Base-by-base conservation (phyloP, 139 green algal species). In the Parachlorella kessleri region DNA sequence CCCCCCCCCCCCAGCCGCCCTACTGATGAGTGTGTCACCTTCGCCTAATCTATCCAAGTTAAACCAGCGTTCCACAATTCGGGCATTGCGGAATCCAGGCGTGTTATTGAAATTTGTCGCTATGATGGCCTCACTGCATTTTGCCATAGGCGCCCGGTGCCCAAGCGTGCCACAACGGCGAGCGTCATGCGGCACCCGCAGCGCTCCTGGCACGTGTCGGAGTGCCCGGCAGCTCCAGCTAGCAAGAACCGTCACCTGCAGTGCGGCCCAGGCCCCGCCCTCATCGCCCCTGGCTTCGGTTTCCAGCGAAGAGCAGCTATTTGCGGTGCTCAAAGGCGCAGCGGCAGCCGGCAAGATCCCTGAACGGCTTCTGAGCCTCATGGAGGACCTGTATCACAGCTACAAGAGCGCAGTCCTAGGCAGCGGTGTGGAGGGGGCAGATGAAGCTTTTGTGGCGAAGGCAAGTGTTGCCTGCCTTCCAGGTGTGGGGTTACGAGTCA, bases 331-430 rank as follows among this genome's bases (percentile, higher is more conserved):
- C 40, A 80, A 88, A 30, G 70, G 55, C 10, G 40, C 18, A 0
- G 48, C 21, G 48, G 48, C 48, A 59, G 48, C 48, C 21, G 48
- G 48, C 14, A 59, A 69, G 63, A 69, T 69, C 28, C 63, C 63
- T 14, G 26, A 69, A 23, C 63, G 89, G 42, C 75, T 97, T 40
- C 66, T 93, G 70, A 82, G 84, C 0, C 79, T 84, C 33, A 94
- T 94, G 83, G 36, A 88, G 65, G 94, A 95, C 77, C 95, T 98
- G 48, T 98, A 95, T 83, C 83, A 88, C 59, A 96, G 94, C 83
- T 98, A 98, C 90, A 93, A 90, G 68, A 82, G 64, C 1, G 91
- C 93, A 0, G 86, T 98, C 3, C 24, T 93, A 6, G 72, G 70
- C 76, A 93, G 88, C 74, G 81, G 72, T 14, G 69, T 87, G 28